phyloP scores from a whole-genome alignment of 2,329 filamentous ascomycete species.

The Lizonia empirigonia region DNA sequence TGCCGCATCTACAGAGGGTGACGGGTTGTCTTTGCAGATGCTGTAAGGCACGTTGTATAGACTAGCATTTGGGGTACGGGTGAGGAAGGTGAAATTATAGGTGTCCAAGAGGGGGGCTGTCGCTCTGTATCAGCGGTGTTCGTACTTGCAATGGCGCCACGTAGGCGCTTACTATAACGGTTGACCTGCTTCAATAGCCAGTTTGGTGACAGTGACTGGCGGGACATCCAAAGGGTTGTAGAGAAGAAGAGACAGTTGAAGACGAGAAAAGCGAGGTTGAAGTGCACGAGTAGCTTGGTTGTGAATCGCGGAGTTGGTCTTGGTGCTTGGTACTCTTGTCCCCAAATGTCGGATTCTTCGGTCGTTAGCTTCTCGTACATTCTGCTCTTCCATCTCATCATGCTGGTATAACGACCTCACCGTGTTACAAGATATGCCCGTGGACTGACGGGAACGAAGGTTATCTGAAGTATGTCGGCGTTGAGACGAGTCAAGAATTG shows the following conservation, averaged over 20 bases:
- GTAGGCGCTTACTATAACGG: not conserved
- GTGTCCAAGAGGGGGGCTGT: not conserved
- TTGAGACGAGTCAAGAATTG: no score
- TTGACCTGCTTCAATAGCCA: not conserved
- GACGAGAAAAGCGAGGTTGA: not conserved
- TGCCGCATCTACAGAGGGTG: constrained; percentile 12
- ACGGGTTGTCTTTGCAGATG: constrained; percentile 16
- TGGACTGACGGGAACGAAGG: no score
- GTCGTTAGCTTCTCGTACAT: not conserved
- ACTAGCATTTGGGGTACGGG: constrained; percentile 5
- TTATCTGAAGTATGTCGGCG: no score
- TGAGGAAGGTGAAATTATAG: constrained; percentile 1
- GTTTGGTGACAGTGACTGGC: not conserved
- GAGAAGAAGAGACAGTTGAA: not conserved
- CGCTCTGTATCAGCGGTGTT: not conserved
- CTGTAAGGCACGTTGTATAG: constrained; percentile 17
- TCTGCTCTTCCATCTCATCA: no score
- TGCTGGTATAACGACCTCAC: not conserved
- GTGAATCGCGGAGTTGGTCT: not conserved
- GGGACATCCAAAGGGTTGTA: not conserved
- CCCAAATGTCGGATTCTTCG: not conserved
- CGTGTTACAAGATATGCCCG: not conserved
- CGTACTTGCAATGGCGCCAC: not conserved
- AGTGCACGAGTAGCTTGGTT: not conserved
- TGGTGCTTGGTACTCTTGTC: not conserved